Percentiles rank a stretch among this genome's conserved stretches.
phyloP scores from a whole-genome alignment of 148 eudicot genomes.

The Rhododendron mucronatum region DNA sequence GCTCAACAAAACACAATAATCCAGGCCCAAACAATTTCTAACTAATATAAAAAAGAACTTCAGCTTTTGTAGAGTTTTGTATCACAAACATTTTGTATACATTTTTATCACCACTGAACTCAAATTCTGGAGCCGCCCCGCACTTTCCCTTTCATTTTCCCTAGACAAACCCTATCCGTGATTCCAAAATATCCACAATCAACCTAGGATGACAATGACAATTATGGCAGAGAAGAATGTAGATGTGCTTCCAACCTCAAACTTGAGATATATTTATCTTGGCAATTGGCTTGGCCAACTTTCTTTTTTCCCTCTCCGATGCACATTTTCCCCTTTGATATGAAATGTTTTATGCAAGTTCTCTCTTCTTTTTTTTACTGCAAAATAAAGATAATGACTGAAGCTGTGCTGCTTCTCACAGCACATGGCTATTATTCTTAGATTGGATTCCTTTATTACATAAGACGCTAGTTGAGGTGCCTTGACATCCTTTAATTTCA shows the following conservation, averaged over 20 bases:
- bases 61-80: not conserved
- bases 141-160: not conserved
- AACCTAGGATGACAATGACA: not conserved
- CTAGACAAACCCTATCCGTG: not conserved
- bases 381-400: not conserved
- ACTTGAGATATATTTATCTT: not conserved
- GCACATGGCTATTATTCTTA: not conserved
- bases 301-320: not conserved
- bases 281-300: not conserved
- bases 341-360: not conserved
- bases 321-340: not conserved
- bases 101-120: not conserved
- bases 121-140: not conserved
- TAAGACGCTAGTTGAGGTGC: not conserved
- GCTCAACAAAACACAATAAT: not conserved
- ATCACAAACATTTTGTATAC: too few relatives aligned
- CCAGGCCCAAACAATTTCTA: not conserved
- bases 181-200: not conserved
- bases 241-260: not conserved
- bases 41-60: not conserved
- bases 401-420: not conserved
- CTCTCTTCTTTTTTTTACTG: not conserved
- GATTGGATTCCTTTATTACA: not conserved
- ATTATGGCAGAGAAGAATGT: not conserved
- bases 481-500: not conserved